phyloP scores from a whole-genome alignment of 495 filamentous ascomycete species.

The Penicillium argentinense region DNA sequence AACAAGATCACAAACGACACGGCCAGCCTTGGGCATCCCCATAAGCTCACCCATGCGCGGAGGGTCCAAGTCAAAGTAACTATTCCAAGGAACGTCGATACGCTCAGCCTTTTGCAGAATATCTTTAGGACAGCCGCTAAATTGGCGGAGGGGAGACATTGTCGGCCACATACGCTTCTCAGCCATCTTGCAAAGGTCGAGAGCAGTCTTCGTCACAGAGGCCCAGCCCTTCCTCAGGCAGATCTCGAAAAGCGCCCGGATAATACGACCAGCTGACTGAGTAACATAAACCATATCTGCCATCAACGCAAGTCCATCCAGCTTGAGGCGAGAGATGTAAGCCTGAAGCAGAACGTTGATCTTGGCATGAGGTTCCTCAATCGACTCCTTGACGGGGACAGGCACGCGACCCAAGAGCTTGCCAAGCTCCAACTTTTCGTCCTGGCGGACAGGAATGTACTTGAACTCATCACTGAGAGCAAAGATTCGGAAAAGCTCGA shows the following conservation, averaged over 20 bases:
- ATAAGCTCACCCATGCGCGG: slow-evolving; percentile 96
- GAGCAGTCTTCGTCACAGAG: slow-evolving; percentile 84
- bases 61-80: slow-evolving; percentile 93
- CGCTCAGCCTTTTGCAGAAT: slow-evolving; percentile 89
- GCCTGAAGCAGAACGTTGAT: slow-evolving; percentile 99
- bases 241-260: slow-evolving; percentile 95
- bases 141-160: slow-evolving; percentile 94
- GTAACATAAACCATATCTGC: slow-evolving; percentile 99
- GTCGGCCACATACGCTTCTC: slow-evolving; percentile 99
- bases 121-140: slow-evolving; percentile 76
- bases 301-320: slow-evolving; percentile 95
- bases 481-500: slow-evolving; percentile 97
- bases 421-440: slow-evolving; percentile 94
- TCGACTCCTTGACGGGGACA: slow-evolving; percentile 94
- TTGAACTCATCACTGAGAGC: slow-evolving; percentile 98
- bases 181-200: slow-evolving; percentile 98
- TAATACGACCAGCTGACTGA: slow-evolving; percentile 93
- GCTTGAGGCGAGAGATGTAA: slow-evolving; percentile 90
- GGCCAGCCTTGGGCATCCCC: slow-evolving; percentile 86
- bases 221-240: slow-evolving; percentile 95
- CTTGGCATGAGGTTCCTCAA: slow-evolving; percentile 96
- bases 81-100: slow-evolving; percentile 90
- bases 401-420: slow-evolving; percentile 89
- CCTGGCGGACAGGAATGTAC: slow-evolving; percentile 95
- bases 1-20: slow-evolving; percentile 79